A percentile compares a stretch with the other conserved stretches of the same genome.
Conservation (phyloP, 2,329 filamentous ascomycete species). For the Fusarium lyarnte region DNA sequence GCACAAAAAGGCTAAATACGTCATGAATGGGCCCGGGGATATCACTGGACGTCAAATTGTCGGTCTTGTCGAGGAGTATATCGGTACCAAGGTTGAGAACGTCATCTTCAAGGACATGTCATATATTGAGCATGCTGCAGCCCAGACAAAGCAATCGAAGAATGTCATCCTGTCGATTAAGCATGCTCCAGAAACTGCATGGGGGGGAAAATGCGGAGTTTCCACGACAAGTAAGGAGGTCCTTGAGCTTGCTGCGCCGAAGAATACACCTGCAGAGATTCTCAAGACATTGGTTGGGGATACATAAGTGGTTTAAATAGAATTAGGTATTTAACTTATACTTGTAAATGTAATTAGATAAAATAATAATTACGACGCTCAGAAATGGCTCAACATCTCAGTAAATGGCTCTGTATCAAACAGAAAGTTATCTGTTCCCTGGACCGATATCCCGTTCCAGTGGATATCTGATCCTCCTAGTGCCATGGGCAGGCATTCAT, state of each 20-base stretch:
- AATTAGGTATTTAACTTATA: accelerated
- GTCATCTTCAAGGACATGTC: not conserved
- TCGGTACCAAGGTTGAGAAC: not conserved
- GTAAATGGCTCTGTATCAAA: constrained; percentile 2
- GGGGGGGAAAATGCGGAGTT: not conserved
- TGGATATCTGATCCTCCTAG: not conserved
- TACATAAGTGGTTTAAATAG: accelerated
- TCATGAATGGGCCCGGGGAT: not conserved
- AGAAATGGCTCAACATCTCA: not conserved
- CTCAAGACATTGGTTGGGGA: not conserved
- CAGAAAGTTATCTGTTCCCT: constrained; percentile 1
- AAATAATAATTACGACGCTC: accelerated
- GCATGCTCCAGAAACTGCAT: accelerated
- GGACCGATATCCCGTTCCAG: not conserved
- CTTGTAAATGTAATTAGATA: accelerated
- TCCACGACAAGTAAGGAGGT: not conserved
- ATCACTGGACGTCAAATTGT: not conserved
- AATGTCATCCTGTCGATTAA: not conserved
- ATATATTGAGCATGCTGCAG: accelerated
- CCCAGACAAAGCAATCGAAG: not conserved
- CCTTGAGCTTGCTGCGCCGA: not conserved
- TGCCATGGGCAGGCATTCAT: not conserved
- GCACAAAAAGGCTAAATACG: not conserved
- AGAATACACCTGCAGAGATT: not conserved
- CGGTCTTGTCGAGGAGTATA: not conserved